Conservation (phyloP, 306 rosid species). For the Potentilla sterilis region DNA sequence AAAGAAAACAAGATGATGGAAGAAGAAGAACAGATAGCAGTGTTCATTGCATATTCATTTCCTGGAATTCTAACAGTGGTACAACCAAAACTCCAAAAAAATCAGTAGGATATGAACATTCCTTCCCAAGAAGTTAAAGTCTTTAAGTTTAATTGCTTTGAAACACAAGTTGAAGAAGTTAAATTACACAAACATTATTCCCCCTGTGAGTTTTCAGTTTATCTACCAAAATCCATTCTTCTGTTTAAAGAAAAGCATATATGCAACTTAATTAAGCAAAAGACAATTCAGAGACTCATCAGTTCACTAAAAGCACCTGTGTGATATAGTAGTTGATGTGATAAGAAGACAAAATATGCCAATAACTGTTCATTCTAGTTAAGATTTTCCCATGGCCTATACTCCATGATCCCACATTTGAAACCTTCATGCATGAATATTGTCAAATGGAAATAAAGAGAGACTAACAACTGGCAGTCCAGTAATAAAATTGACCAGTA, state of each 20-base stretch:
- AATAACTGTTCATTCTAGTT: not conserved
- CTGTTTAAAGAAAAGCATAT: not conserved
- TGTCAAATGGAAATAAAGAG: not conserved
- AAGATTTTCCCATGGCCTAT: not conserved
- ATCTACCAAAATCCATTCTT: not conserved
- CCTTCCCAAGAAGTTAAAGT: not conserved
- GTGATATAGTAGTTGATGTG: not conserved
- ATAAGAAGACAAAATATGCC: not conserved
- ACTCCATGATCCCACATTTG: not conserved
- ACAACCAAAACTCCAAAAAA: not conserved
- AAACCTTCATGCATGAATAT: not conserved
- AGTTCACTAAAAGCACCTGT: not conserved
- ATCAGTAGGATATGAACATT: not conserved
- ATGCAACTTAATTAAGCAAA: not conserved
- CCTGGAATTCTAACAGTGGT: not conserved
- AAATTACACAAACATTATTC: not conserved
- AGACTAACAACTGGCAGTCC: not conserved
- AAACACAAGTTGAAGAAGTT: not conserved
- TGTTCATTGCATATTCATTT: not conserved
- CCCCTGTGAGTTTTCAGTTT: not conserved
- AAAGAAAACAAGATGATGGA: not conserved
- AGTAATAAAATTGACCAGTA: not conserved
- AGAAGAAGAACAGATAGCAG: constrained; percentile 4
- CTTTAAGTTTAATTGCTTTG: not conserved
- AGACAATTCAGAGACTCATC: not conserved